Evolutionary conservation across 805 yeast species (phyloP), one percentile per base, ranked within the genome.

Genomic region (Starmera dryadoides): DNA sequence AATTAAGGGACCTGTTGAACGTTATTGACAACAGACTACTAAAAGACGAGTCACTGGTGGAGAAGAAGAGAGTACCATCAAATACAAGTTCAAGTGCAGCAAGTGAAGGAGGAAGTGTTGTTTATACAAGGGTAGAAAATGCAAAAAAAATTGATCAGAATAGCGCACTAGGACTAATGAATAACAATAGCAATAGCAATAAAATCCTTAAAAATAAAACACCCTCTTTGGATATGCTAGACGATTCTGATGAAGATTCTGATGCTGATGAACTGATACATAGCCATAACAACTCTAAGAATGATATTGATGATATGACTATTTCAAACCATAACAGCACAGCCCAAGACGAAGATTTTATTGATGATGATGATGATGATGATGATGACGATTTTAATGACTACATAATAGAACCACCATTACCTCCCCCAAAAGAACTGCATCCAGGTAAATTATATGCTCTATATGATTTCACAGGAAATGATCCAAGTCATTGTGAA

Each of bases 401-500:
- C 34, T 66, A 61, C 41, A 53, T 44, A 53, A 58, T 42, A 16
- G 59, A 45, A 29, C 63, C 66, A 17, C 64, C 70, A 11, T 46
- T 63, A 19, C 64, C 69, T 3, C 93, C 94, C 3, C 93, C 94
- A 3, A 71, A 74, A 42, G 95, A 86, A 48, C 62, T 89, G 40
- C 88, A 86, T 55, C 95, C 95, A 6, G 82, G 74, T 37, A 81
- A 82, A 53, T 67, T 89, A 22, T 89, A 89, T 58, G 96, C 96
- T 1, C 63, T 89, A 25, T 86, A 83, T 50, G 88, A 88, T 37
- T 91, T 93, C 52, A 72, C 71, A 37, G 98, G 97, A 1, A 95
- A 96, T 5, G 96, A 88, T 55, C 88, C 91, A 4, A 86, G 93
- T 34, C 98, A 91, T 62, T 83, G 95, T 48, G 78, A 82, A 42